These are phyloP conservation scores for Escovopsis weberi DNA, from an alignment of 2,329 filamentous ascomycete species.

Conservation along the genomic window DNA sequence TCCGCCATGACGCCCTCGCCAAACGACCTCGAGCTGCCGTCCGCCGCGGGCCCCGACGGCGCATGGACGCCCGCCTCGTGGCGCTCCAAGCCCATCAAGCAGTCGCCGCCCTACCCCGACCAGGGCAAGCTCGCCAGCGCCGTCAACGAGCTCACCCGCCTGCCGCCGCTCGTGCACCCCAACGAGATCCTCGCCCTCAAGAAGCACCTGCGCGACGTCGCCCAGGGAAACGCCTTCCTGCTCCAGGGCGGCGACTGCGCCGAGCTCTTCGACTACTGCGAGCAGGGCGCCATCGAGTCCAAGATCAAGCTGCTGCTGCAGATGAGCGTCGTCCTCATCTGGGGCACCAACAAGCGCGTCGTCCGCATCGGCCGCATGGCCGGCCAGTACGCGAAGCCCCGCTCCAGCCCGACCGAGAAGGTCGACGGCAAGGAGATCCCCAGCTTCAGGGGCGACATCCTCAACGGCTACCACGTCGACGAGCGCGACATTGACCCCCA, in stretches of 20 bases:
- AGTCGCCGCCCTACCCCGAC: slow-evolving; percentile 57
- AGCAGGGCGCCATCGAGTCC: slow-evolving; percentile 74
- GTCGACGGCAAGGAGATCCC: slow-evolving; percentile 69
- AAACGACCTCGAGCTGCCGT: slow-evolving; percentile 1
- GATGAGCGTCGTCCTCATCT: slow-evolving; percentile 93
- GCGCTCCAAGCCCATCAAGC: slow-evolving; percentile 66
- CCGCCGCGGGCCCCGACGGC: background rate
- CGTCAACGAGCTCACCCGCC: slow-evolving; percentile 46
- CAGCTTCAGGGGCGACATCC: slow-evolving; percentile 87
- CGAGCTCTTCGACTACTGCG: slow-evolving; percentile 94
- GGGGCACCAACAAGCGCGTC: slow-evolving; percentile 67
- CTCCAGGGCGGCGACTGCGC: slow-evolving; percentile 95
- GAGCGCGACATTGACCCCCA: slow-evolving; percentile 69
- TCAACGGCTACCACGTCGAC: slow-evolving; percentile 74
- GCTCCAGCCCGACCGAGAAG: slow-evolving; percentile 75
- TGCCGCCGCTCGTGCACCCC: slow-evolving; percentile 69
- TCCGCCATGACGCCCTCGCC: background rate
- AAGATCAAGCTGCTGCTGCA: slow-evolving; percentile 95
- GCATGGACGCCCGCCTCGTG: slow-evolving; percentile 54
- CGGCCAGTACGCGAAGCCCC: slow-evolving; percentile 92
- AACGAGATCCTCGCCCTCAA: slow-evolving; percentile 70
- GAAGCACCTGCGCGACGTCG: slow-evolving; percentile 67
- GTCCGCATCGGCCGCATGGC: slow-evolving; percentile 93
- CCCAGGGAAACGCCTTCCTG: slow-evolving; percentile 79
- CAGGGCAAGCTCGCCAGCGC: slow-evolving; percentile 42